A percentile compares a stretch with the other conserved stretches of the same genome.
phyloP scores from a whole-genome alignment of 2,329 filamentous ascomycete species.

The Dactylellina cionopaga region DNA sequence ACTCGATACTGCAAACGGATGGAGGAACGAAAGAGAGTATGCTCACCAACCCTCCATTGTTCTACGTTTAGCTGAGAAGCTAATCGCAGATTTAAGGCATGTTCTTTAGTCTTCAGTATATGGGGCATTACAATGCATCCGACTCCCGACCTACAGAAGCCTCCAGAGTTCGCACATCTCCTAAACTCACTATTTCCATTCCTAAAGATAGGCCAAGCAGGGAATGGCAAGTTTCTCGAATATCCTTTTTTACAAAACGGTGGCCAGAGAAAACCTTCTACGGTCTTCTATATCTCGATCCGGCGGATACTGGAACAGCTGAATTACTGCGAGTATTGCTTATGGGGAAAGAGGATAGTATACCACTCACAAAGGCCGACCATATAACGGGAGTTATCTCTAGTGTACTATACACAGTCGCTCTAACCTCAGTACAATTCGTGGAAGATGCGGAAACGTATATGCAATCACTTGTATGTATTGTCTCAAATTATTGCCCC shows the following conservation, averaged over 20 bases:
- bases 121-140: background rate
- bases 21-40: background rate
- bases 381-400: background rate
- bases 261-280: background rate
- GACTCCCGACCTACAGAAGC: background rate
- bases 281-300: background rate
- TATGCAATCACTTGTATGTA: background rate
- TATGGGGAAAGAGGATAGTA: background rate
- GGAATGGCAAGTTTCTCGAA: background rate
- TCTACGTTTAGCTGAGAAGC: background rate
- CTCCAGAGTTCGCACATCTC: background rate
- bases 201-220: background rate
- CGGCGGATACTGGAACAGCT: background rate
- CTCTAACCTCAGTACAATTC: background rate
- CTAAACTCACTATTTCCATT: background rate
- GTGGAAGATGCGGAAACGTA: slow-evolving; percentile 6
- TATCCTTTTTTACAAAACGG: background rate
- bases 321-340: background rate
- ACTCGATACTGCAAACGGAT: background rate
- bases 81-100: background rate
- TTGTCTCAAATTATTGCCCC: too few relatives aligned
- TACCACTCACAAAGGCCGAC: background rate
- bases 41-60: background rate
- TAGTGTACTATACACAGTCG: background rate
- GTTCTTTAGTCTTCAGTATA: slow-evolving; percentile 9